Evolutionary conservation across 495 filamentous ascomycete genomes (phyloP).

Genomic region (Hypoxylon lienhwacheense): DNA sequence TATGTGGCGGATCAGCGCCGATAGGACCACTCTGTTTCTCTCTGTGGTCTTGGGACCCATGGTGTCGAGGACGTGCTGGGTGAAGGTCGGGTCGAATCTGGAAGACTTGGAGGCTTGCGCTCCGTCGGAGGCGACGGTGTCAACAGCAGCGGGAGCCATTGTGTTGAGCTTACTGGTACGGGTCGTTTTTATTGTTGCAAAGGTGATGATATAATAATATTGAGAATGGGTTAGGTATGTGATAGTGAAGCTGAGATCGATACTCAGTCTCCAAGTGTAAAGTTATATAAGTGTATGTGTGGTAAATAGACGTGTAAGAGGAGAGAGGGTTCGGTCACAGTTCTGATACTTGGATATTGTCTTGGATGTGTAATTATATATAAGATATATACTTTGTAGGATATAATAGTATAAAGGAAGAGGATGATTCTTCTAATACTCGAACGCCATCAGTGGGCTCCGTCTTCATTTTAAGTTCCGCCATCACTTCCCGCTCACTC

Average conservation of each 20-base stretch:
- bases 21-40: conserved; percentile 66
- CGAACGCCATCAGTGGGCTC: conserved; percentile 8
- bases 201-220: background rate
- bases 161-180: background rate
- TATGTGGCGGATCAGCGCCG: conserved; percentile 69
- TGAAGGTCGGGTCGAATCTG: conserved; percentile 75
- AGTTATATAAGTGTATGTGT: background rate
- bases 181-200: conserved; percentile 14
- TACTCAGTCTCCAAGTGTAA: too few species aligned
- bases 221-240: too few species aligned
- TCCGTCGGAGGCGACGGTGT: conserved; percentile 29
- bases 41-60: conserved; percentile 74
- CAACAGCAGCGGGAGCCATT: conserved; percentile 22
- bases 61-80: conserved; percentile 69
- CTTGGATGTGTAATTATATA: background rate
- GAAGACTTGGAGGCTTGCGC: conserved; percentile 33
- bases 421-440: background rate
- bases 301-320: background rate
- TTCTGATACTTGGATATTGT: background rate
- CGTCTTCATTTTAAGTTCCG: conserved; percentile 14
- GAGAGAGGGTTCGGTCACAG: background rate
- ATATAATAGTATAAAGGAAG: background rate
- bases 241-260: too few species aligned
- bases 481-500: too few species aligned
- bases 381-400: too few species aligned